Evolutionary conservation across 768 basidiomycete species (phyloP), one percentile per base, ranked within the genome.

Genomic region (Atractiella rhizophila): DNA sequence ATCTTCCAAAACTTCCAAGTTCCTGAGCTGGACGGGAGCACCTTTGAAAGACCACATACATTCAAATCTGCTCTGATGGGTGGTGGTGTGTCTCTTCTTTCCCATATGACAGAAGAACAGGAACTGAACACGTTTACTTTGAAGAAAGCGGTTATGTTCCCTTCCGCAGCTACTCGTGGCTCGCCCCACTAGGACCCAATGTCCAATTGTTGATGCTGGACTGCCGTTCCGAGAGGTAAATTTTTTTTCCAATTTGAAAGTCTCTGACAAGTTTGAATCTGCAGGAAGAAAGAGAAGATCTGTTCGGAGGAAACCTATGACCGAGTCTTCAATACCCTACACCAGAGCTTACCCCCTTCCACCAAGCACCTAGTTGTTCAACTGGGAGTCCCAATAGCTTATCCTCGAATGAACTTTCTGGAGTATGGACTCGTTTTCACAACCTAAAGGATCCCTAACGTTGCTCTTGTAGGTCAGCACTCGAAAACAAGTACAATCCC

Each of bases 1-100:
- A 64, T 98, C 1, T 96, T 98, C 64, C 88, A 98, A 51, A 80
- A 43, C 46, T n/a, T n/a, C n/a, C n/a, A n/a, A n/a, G n/a, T n/a
- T n/a, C n/a, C n/a, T n/a, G n/a, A n/a, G n/a, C n/a, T n/a, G n/a
- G n/a, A n/a, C n/a, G n/a, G n/a, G n/a, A n/a, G n/a, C n/a, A n/a
- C n/a, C n/a, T n/a, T n/a, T n/a, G n/a, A n/a, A n/a, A n/a, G n/a
- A n/a, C n/a, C n/a, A n/a, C n/a, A n/a, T n/a, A n/a, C n/a, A n/a
- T n/a, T n/a, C n/a, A n/a, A n/a, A n/a, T n/a, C n/a, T n/a, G n/a
- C n/a, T n/a, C n/a, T n/a, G n/a, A n/a, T n/a, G n/a, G n/a, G n/a
- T n/a, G n/a, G n/a, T n/a, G n/a, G n/a, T n/a, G n/a, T n/a, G n/a
- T n/a, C n/a, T n/a, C n/a, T n/a, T n/a, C n/a, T n/a, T n/a, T n/a